These are phyloP conservation scores for Aspergillus biplanus DNA, from an alignment of 495 filamentous ascomycete genomes.

Conservation along the genomic window DNA sequence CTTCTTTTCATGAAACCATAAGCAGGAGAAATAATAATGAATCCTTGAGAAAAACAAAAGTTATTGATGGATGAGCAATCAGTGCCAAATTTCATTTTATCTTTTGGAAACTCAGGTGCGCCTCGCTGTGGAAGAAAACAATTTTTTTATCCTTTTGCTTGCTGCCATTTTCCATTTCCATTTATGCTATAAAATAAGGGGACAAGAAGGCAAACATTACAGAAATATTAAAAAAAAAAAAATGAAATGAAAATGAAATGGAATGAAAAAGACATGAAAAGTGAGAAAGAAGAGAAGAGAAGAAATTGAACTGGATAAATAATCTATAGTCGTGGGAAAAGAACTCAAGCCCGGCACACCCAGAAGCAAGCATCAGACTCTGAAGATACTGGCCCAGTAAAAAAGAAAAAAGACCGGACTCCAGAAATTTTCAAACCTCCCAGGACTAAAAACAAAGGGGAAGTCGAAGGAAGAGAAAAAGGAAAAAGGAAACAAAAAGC, in stretches of 20 bases:
- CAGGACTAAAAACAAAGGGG: slow-evolving; percentile 33
- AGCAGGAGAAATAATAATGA: background rate
- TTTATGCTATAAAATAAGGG: slow-evolving; percentile 27
- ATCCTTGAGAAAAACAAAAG: slow-evolving; percentile 6
- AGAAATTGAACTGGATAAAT: slow-evolving; percentile 28
- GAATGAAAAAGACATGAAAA: background rate
- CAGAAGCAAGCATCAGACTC: slow-evolving; percentile 40
- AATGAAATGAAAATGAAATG: slow-evolving; percentile 16
- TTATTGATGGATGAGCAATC: slow-evolving; percentile 13
- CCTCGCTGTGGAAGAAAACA: slow-evolving; percentile 17
- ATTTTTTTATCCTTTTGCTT: slow-evolving; percentile 24
- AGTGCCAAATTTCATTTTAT: slow-evolving; percentile 23
- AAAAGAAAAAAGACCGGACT: slow-evolving; percentile 49
- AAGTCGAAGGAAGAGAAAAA: slow-evolving; percentile 14
- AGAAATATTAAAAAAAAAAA: slow-evolving; percentile 27
- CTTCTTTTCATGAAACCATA: background rate
- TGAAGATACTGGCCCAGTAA: slow-evolving; percentile 42
- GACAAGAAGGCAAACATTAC: slow-evolving; percentile 25
- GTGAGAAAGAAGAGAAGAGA: slow-evolving; percentile 3
- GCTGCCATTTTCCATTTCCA: slow-evolving; percentile 27
- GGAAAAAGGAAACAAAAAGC: slow-evolving; percentile 23
- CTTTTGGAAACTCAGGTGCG: slow-evolving; percentile 16
- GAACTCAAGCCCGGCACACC: slow-evolving; percentile 39
- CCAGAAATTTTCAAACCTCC: slow-evolving; percentile 45
- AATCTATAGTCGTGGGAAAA: slow-evolving; percentile 43